phyloP scores from a whole-genome alignment of 2,329 filamentous ascomycete species.

The Exophiala viscosa region DNA sequence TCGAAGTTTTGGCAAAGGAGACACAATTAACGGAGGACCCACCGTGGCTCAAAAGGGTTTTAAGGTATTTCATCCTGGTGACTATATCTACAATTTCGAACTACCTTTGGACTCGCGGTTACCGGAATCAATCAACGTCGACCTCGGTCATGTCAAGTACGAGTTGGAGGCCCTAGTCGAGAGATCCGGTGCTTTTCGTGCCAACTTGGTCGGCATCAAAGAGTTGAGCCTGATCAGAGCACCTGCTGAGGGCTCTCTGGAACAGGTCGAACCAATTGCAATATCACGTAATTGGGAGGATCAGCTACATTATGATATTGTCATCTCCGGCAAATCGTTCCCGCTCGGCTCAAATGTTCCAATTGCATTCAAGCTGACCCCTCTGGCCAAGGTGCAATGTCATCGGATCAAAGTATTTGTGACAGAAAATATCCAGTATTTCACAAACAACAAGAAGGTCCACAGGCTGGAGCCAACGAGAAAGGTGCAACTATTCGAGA shows the following conservation, averaged over 20 bases:
- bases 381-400: conserved; percentile 86
- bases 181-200: conserved; percentile 82
- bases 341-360: conserved; percentile 83
- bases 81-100: conserved; percentile 75
- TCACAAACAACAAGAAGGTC: conserved; percentile 78
- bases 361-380: conserved; percentile 90
- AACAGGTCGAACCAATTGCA: conserved; percentile 88
- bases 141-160: conserved; percentile 82
- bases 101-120: conserved; percentile 73
- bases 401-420: conserved; percentile 89
- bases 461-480: conserved; percentile 78
- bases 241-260: conserved; percentile 80
- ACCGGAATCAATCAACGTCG: conserved; percentile 80
- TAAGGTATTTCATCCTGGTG: conserved; percentile 74
- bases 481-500: conserved; percentile 84
- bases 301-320: conserved; percentile 90
- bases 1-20: conserved; percentile 78
- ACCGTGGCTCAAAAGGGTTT: conserved; percentile 73
- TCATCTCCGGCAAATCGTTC: conserved; percentile 94
- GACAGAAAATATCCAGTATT: conserved; percentile 88
- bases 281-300: conserved; percentile 94
- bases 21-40: conserved; percentile 54
- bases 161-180: conserved; percentile 81
- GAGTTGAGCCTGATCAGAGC: conserved; percentile 81
- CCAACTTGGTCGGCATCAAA: conserved; percentile 76